Evolutionary conservation across 75 land plant genomes (phyloP).

Genomic region (Cunninghamia lanceolata): DNA sequence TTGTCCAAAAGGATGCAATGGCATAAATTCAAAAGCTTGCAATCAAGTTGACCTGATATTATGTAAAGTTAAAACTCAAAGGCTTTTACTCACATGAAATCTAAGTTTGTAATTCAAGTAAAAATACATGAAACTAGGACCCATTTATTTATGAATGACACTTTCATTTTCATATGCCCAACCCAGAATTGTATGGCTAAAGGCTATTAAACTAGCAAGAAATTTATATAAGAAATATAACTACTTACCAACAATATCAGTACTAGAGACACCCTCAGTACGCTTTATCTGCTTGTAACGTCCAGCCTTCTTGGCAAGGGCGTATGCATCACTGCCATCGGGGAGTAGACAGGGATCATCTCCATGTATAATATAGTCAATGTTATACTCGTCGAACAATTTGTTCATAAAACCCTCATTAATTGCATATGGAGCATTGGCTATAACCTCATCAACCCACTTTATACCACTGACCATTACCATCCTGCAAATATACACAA

Average conservation of each 20-base stretch:
- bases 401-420: conserved; percentile 84
- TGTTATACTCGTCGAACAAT: conserved; percentile 78
- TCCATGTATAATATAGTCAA: conserved; percentile 95
- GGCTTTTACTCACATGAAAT: not conserved
- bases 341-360: conserved; percentile 97
- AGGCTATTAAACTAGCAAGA: not conserved
- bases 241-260: conserved; percentile 91
- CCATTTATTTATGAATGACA: not conserved
- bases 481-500: conserved; percentile 47
- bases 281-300: conserved; percentile 96
- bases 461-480: conserved; percentile 90
- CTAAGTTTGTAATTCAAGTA: not conserved
- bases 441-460: conserved; percentile 96
- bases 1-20: not conserved
- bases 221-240: not conserved
- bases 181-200: not conserved
- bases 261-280: conserved; percentile 96
- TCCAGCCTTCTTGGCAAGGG: conserved; percentile 93
- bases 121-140: not conserved
- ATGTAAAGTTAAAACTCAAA: not conserved
- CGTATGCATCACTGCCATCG: conserved; percentile 96
- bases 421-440: conserved; percentile 88
- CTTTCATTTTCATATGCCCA: not conserved
- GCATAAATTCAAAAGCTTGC: not conserved
- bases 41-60: not conserved